Base-by-base conservation (phyloP, 306 rosid species). In the Vigna angularis region DNA sequence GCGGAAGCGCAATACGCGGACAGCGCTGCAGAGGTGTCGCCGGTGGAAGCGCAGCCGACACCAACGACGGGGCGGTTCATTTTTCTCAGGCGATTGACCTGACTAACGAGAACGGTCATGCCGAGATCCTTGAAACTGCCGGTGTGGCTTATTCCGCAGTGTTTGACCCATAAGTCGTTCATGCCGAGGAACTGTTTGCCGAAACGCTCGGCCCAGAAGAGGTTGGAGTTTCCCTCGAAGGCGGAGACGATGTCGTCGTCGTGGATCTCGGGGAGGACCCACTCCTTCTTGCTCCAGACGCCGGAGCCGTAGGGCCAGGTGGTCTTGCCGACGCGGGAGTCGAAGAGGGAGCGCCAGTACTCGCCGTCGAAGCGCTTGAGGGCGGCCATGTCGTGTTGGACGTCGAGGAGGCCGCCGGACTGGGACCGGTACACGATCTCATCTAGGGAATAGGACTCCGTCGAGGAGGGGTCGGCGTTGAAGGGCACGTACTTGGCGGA, bases 271-370 rank as follows among this genome's bases (percentile, higher is more conserved):
- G 96, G 98, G 3, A 89, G 50, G 8, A 93, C 98, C 96, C 96
- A 93, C 48, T 93, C 98, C 48, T 93, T 93, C 79, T 91, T 93
- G 78, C 89, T 85, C 98, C 97, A 93, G 26, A 93, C 98, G 4
- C 97, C 94, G 3, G 97, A 93, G 5, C 95, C 93, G 28, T 91
- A 93, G 4, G 98, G 98, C 98, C 97, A 93, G 3, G 90, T 91
- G 38, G 97, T 89, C 77, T 90, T 91, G 1, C 93, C 95, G 7
- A 91, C 84, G 11, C 95, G 90, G 0, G 97, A 93, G 56, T 91
- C 97, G 32, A 93, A 93, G 74, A 90, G 93, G 62, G 79, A 73
- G 17, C 93, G 90, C 98, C 98, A 93, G 84, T 91, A 87, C 15
- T 77, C 81, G 2, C 93, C 98, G 47, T 87, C 90, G 80, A 89